Percentiles rank a stretch among this genome's conserved stretches.
These are phyloP conservation scores for Anethum foeniculum DNA, from an alignment of 140 eudicot genomes.

Conservation along the genomic window DNA sequence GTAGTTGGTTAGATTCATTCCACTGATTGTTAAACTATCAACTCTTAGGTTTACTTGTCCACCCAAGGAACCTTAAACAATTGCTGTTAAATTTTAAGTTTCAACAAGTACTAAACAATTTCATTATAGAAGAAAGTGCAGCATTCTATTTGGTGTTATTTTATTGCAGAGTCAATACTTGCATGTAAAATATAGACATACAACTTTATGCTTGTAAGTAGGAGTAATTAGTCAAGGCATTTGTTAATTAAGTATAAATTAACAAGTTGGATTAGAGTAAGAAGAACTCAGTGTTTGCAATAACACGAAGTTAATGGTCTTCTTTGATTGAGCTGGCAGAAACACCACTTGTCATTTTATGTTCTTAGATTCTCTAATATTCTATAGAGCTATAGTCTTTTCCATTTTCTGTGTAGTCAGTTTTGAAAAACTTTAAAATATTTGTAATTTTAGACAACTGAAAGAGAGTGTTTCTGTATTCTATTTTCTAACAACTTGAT, in stretches of 20 bases:
- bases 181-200: background rate
- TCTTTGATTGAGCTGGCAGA: background rate
- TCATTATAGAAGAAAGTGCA: background rate
- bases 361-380: background rate
- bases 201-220: background rate
- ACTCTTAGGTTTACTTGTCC: slow-evolving; percentile 30
- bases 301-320: background rate
- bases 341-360: background rate
- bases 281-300: background rate
- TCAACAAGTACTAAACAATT: background rate
- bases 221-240: background rate
- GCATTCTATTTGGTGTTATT: background rate
- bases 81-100: background rate
- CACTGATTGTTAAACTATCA: slow-evolving; percentile 10
- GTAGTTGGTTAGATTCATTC: slow-evolving; percentile 37
- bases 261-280: background rate
- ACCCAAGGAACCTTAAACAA: slow-evolving; percentile 18
- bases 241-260: background rate
- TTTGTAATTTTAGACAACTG: no score
- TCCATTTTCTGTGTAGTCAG: background rate
- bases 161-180: background rate
- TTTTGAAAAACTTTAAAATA: background rate
- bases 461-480: background rate
- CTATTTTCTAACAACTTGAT: background rate
- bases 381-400: background rate